These are phyloP conservation scores for Bondarzewia mesenterica DNA, from an alignment of 1,284 basidiomycete species.

Conservation along the genomic window DNA sequence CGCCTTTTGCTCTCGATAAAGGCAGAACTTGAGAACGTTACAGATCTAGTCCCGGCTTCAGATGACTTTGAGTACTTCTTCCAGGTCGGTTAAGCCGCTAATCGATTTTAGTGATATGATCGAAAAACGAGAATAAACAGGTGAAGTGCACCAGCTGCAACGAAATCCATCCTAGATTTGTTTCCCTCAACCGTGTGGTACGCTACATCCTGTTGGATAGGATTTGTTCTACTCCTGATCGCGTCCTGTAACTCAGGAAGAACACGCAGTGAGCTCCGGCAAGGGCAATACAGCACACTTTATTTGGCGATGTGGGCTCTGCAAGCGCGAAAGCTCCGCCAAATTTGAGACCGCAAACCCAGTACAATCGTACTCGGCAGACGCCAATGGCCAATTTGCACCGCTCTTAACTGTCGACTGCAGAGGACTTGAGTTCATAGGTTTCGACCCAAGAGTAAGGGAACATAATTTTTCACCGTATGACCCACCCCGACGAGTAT, in stretches of 20 bases:
- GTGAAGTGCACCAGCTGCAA: constrained; percentile 76
- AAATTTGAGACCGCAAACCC: constrained; percentile 56
- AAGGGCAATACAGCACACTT: constrained; percentile 67
- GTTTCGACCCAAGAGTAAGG: constrained; percentile 56
- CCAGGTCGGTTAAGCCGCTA: constrained; percentile 33
- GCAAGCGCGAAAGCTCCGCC: constrained; percentile 73
- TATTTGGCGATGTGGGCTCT: constrained; percentile 69
- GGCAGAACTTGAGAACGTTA: constrained; percentile 73
- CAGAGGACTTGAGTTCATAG: constrained; percentile 68
- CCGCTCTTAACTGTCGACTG: constrained; percentile 66
- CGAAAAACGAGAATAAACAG: constrained; percentile 25
- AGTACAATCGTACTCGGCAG: constrained; percentile 48
- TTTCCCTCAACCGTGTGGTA: constrained; percentile 62
- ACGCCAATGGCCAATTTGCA: constrained; percentile 48
- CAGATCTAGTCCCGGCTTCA: constrained; percentile 50
- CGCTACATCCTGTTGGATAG: constrained; percentile 12
- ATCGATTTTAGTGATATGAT: not conserved
- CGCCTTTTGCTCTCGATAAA: constrained; percentile 61
- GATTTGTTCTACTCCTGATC: not conserved
- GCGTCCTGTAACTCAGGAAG: constrained; percentile 58
- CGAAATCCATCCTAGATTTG: constrained; percentile 61
- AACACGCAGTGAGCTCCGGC: constrained; percentile 51
- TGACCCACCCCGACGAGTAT: not conserved
- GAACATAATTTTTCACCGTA: not conserved
- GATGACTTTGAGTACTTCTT: constrained; percentile 75